Base-by-base conservation (phyloP, 306 rosid genomes). In the Quercus dentata region DNA sequence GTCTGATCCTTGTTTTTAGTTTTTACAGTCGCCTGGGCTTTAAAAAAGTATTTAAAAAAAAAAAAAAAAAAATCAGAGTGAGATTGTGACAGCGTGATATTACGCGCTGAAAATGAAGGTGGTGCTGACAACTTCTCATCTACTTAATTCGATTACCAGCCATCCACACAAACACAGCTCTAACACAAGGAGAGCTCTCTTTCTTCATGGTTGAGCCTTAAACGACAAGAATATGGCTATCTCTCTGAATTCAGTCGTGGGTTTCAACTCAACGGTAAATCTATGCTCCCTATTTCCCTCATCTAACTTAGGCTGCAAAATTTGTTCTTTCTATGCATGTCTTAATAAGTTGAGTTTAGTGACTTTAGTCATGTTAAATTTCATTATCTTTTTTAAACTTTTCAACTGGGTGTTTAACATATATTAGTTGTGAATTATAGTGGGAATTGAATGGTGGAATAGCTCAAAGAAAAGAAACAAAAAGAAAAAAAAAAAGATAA, bases 191-290 rank as follows among this genome's bases (percentile, higher is more conserved):
- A 56, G 46, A 56, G 13, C 56, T 67, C 78, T 52, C 57, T 56
- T 65, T 76, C 76, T 81, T 83, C 77, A 88, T 88, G 93, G 91
- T 87, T 85, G 87, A 78, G 71, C 85, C 87, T 80, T 86, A 73
- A 80, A 74, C 75, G 69, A 68, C 54, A 77, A 18, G 31, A 69
- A 64, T 5, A 93, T 93, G 98, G 92, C 93, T n/a, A 78, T 83
- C 19, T 91, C 97, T 28, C 72, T 93, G 56, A 85, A 86, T 86
- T 76, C 92, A 67, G 71, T 85, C 75, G 35, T 78, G 17, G 84
- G 82, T 84, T 90, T 88, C 93, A 76, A 58, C 74, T 90, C 94
- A 38, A 59, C 76, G 87, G 98, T 91, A 91, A 76, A 11, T 4
- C 30, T 41, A 71, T 56, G 10, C 59, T 73, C 76, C 80, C 14